These are phyloP conservation scores for Crataegus laevigata DNA, from an alignment of 306 rosid genomes.

Conservation along the genomic window DNA sequence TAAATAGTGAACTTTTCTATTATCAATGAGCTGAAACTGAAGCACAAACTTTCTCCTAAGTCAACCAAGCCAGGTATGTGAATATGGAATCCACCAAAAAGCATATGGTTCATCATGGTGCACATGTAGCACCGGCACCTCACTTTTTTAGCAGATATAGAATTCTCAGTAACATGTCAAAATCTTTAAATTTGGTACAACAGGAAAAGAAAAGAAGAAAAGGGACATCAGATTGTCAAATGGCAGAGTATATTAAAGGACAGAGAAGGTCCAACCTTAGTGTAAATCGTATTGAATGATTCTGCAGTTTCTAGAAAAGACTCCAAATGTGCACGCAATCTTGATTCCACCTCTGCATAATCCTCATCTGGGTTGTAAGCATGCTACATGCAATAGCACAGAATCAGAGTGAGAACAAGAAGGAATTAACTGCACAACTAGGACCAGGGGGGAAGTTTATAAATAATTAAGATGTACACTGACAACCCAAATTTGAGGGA, in stretches of 20 bases:
- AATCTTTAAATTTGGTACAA: not conserved
- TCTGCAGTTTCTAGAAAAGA: conserved; percentile 95
- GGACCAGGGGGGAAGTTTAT: not conserved
- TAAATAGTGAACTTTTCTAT: not conserved
- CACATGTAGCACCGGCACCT: not conserved
- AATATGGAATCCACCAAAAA: not conserved
- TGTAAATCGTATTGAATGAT: conserved; percentile 75
- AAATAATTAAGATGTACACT: not conserved
- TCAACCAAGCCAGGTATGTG: not conserved
- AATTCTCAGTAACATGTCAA: not conserved
- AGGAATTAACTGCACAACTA: not conserved
- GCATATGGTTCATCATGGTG: not conserved
- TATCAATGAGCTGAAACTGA: not conserved
- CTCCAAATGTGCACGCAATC: conserved; percentile 72
- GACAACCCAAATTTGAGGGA: not conserved
- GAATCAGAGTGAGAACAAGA: conserved; percentile 8
- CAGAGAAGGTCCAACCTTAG: conserved; percentile 49
- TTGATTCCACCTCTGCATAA: conserved; percentile 74
- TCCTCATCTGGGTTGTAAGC: conserved; percentile 94
- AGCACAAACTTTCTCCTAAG: not conserved
- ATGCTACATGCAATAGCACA: conserved; percentile 40
- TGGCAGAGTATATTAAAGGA: not conserved
- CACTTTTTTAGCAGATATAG: not conserved
- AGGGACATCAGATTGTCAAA: not conserved
- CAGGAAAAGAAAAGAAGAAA: not conserved